Evolutionary conservation across 768 basidiomycete species (phyloP).

Genomic region (Gyrodon lividus): DNA sequence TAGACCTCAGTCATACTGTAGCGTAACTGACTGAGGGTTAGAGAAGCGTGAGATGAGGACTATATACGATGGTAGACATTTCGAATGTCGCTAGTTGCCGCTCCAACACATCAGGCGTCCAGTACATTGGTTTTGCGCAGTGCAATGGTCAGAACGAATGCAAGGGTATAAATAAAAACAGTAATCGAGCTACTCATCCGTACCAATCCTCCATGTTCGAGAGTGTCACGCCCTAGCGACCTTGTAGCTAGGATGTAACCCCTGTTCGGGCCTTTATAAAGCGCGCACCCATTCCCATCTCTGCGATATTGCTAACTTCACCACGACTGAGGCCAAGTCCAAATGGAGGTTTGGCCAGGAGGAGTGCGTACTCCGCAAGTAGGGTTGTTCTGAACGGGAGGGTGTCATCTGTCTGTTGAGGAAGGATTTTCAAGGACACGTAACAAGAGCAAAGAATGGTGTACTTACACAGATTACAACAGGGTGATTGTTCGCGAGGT

Average conservation of each 20-base stretch:
- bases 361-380: conserved; percentile 74
- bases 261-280: conserved; percentile 7
- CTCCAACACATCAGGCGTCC: too few species aligned
- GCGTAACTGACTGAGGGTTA: too few species aligned
- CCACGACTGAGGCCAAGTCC: conserved; percentile 66
- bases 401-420: conserved; percentile 72
- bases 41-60: too few species aligned
- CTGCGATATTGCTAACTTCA: conserved; percentile 55
- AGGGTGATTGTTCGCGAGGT: conserved; percentile 62
- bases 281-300: conserved; percentile 54
- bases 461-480: conserved; percentile 69
- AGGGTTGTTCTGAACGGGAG: conserved; percentile 77
- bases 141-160: too few species aligned
- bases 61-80: too few species aligned
- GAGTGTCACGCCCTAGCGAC: neutral
- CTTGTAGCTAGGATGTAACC: neutral
- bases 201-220: neutral
- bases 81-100: too few species aligned
- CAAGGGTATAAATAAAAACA: too few species aligned
- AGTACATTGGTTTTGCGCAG: too few species aligned
- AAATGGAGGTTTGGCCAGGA: conserved; percentile 67
- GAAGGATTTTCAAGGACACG: neutral
- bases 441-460: neutral
- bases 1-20: too few species aligned
- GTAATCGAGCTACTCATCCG: too few species aligned